A percentile compares a stretch with the other conserved stretches of the same genome.
Evolutionary conservation across 345 rosid species (phyloP).

Genomic region (Citrus glauca): DNA sequence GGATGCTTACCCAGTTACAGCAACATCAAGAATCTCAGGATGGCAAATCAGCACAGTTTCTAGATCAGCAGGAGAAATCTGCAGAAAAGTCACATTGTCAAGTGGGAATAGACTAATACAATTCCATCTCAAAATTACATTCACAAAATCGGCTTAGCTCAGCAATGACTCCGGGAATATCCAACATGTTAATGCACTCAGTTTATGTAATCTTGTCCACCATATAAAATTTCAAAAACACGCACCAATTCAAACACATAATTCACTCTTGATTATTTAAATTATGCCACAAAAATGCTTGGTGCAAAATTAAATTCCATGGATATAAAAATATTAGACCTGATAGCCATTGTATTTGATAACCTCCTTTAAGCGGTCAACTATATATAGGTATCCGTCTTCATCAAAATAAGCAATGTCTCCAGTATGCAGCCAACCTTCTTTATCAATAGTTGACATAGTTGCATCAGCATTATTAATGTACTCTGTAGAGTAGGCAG

Average conservation of each 20-base stretch:
- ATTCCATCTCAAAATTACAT: background rate
- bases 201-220: background rate
- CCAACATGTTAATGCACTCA: background rate
- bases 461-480: conserved; percentile 67
- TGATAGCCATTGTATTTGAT: conserved; percentile 90
- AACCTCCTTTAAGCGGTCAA: conserved; percentile 77
- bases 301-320: background rate
- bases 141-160: background rate
- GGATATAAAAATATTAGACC: conserved; percentile 33
- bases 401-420: conserved; percentile 69
- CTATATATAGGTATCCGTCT: conserved; percentile 66
- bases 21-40: conserved; percentile 72
- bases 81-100: conserved; percentile 14
- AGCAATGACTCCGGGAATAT: background rate
- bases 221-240: background rate
- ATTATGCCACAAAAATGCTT: background rate
- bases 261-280: background rate
- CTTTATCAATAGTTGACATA: conserved; percentile 43
- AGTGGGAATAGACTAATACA: background rate
- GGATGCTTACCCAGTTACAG: conserved; percentile 59
- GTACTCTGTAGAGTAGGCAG: conserved; percentile 43
- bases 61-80: conserved; percentile 92
- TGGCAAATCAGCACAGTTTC: conserved; percentile 67
- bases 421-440: conserved; percentile 87
- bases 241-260: background rate